Percentiles rank a stretch among this genome's conserved stretches.
These are phyloP conservation scores for Fusarium keratoplasticum DNA, from an alignment of 2,329 filamentous ascomycete species.

Conservation along the genomic window DNA sequence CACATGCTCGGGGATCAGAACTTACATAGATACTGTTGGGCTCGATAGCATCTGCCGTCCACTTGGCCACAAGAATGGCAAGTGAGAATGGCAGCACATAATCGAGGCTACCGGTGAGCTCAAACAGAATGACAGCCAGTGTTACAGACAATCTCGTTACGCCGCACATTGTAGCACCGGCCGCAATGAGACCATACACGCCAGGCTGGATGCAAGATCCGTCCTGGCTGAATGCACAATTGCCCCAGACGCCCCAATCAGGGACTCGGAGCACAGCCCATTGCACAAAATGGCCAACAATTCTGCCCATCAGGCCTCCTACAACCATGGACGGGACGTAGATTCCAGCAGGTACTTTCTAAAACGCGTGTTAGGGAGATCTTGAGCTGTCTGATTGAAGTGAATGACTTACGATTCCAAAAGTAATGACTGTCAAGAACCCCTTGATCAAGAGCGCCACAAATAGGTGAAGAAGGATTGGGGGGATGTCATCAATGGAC, in stretches of 20 bases:
- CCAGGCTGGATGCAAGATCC: conserved; percentile 93
- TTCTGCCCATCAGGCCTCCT: conserved; percentile 88
- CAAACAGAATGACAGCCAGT: conserved; percentile 93
- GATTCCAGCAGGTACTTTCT: conserved; percentile 94
- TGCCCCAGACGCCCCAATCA: conserved; percentile 77
- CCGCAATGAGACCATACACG: conserved; percentile 95
- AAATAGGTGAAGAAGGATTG: conserved; percentile 77
- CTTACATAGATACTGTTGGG: conserved; percentile 90
- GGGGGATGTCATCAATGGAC: conserved; percentile 79
- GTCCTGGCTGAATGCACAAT: conserved; percentile 76
- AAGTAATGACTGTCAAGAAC: conserved; percentile 87
- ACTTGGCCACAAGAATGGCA: conserved; percentile 94
- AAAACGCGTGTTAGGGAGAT: conserved; percentile 39
- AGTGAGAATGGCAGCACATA: conserved; percentile 96
- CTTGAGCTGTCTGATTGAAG: not conserved
- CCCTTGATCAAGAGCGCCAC: conserved; percentile 91
- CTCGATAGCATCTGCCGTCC: conserved; percentile 96
- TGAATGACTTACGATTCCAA: conserved; percentile 77
- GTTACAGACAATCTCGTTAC: conserved; percentile 95
- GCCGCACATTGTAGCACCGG: conserved; percentile 97
- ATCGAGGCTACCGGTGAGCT: conserved; percentile 93
- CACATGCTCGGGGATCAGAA: conserved; percentile 7
- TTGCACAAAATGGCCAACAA: conserved; percentile 88
- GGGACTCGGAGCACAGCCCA: conserved; percentile 82
- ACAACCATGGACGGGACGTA: conserved; percentile 99